A percentile compares a stretch with the other conserved stretches of the same genome.
These are phyloP conservation scores for Ricinus communis DNA, from an alignment of 345 rosid species.

Conservation along the genomic window DNA sequence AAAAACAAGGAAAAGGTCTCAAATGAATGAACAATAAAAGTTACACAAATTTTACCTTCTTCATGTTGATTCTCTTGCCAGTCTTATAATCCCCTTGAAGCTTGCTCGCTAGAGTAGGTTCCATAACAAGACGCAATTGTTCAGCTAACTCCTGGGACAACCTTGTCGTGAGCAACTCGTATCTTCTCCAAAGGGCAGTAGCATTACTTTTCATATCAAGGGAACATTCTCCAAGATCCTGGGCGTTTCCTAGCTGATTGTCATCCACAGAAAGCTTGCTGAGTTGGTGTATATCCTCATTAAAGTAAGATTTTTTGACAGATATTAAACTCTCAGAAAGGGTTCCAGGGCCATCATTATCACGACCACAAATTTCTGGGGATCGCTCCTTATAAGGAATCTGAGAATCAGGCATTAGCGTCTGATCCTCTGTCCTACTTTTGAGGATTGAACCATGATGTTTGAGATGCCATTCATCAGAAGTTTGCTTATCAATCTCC, in stretches of 20 bases:
- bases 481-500: conserved; percentile 58
- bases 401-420: conserved; percentile 40
- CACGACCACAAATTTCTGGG: conserved; percentile 26
- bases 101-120: conserved; percentile 88
- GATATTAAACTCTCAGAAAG: conserved; percentile 52
- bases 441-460: conserved; percentile 31
- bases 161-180: conserved; percentile 68
- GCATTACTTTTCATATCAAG: conserved; percentile 44
- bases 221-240: conserved; percentile 47
- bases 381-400: conserved; percentile 35
- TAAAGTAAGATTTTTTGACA: conserved; percentile 44
- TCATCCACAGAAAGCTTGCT: conserved; percentile 49
- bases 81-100: conserved; percentile 96
- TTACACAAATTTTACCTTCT: conserved; percentile 78
- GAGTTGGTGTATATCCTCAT: conserved; percentile 41
- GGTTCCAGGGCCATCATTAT: conserved; percentile 37
- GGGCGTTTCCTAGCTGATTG: conserved; percentile 36
- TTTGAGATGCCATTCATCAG: conserved; percentile 40
- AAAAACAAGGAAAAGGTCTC: background rate
- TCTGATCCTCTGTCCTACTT: conserved; percentile 44
- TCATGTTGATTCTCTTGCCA: conserved; percentile 97
- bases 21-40: background rate
- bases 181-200: conserved; percentile 71
- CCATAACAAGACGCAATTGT: conserved; percentile 89
- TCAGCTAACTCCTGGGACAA: conserved; percentile 93